Evolutionary conservation across 1,284 basidiomycete species (phyloP).

Genomic region (Cutaneotrichosporon curvatum): DNA sequence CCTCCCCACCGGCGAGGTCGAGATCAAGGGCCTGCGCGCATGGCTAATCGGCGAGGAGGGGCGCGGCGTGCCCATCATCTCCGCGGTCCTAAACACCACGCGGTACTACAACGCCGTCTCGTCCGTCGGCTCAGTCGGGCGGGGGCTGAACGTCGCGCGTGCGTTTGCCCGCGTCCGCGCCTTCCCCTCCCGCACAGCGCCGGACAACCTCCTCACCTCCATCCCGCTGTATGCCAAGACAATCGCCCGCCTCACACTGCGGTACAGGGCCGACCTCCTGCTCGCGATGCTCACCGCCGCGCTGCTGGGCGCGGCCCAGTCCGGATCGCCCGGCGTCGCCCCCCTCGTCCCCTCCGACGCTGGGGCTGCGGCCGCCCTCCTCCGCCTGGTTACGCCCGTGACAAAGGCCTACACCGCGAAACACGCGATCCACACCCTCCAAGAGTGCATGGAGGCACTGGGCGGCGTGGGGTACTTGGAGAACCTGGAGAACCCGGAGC

Average conservation of each 20-base stretch:
- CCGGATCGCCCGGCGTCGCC: constrained; percentile 50
- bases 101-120: constrained; percentile 57
- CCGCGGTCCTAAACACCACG: constrained; percentile 69
- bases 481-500: constrained; percentile 57
- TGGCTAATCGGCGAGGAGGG: constrained; percentile 60
- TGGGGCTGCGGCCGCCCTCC: constrained; percentile 45
- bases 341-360: constrained; percentile 10
- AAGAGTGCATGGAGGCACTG: constrained; percentile 77
- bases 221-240: constrained; percentile 54
- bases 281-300: constrained; percentile 55
- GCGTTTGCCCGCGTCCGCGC: constrained; percentile 56
- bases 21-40: constrained; percentile 56
- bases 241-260: constrained; percentile 55
- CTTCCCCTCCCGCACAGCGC: constrained; percentile 47
- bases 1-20: constrained; percentile 70
- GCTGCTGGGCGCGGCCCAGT: constrained; percentile 55
- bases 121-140: constrained; percentile 53
- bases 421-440: constrained; percentile 61
- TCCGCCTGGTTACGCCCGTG: constrained; percentile 64
- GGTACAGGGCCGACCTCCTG: constrained; percentile 61
- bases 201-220: constrained; percentile 49
- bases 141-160: constrained; percentile 58
- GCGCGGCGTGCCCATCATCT: constrained; percentile 61
- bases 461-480: constrained; percentile 64
- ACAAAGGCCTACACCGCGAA: constrained; percentile 66